These are phyloP conservation scores for Stropharia rugosoannulata DNA, from an alignment of 768 basidiomycete species.

Conservation along the genomic window DNA sequence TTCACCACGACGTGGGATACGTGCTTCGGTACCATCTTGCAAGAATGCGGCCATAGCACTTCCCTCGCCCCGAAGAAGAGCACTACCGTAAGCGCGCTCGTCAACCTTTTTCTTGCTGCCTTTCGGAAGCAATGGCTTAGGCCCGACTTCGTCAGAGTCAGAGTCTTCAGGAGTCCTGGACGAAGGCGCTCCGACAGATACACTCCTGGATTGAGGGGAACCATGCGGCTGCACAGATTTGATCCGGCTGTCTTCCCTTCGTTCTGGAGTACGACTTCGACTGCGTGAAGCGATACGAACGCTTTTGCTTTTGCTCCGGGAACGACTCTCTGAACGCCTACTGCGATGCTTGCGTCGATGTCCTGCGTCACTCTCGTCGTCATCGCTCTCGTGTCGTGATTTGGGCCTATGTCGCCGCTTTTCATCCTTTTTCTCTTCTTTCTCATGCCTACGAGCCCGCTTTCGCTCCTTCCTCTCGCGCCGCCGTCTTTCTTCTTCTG, in stretches of 20 bases:
- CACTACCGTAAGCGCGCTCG: slow-evolving; percentile 87
- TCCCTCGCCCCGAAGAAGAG: slow-evolving; percentile 91
- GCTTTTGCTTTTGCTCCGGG: slow-evolving; percentile 15
- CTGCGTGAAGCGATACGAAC: slow-evolving; percentile 7
- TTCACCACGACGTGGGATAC: slow-evolving; percentile 98
- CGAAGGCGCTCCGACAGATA: background rate
- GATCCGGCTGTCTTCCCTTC: slow-evolving; percentile 16
- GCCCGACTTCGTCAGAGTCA: slow-evolving; percentile 70
- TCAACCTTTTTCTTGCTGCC: slow-evolving; percentile 56
- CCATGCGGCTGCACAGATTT: background rate
- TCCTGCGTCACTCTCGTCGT: slow-evolving; percentile 39
- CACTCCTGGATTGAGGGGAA: background rate
- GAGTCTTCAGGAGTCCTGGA: slow-evolving; percentile 28
- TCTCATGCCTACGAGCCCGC: slow-evolving; percentile 45
- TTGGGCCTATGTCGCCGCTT: slow-evolving; percentile 35
- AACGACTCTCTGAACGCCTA: slow-evolving; percentile 18
- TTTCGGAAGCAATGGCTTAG: slow-evolving; percentile 56
- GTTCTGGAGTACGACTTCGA: slow-evolving; percentile 14
- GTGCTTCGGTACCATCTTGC: slow-evolving; percentile 74
- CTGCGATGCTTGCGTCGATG: slow-evolving; percentile 25
- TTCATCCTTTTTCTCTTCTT: slow-evolving; percentile 37
- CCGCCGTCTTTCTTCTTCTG: slow-evolving; percentile 58
- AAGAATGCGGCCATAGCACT: slow-evolving; percentile 98
- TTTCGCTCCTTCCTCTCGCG: slow-evolving; percentile 64
- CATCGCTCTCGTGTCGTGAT: slow-evolving; percentile 27